A percentile compares a stretch with the other conserved stretches of the same genome.
phyloP scores from a whole-genome alignment of 495 filamentous ascomycete species.

The Podospora anserina region DNA sequence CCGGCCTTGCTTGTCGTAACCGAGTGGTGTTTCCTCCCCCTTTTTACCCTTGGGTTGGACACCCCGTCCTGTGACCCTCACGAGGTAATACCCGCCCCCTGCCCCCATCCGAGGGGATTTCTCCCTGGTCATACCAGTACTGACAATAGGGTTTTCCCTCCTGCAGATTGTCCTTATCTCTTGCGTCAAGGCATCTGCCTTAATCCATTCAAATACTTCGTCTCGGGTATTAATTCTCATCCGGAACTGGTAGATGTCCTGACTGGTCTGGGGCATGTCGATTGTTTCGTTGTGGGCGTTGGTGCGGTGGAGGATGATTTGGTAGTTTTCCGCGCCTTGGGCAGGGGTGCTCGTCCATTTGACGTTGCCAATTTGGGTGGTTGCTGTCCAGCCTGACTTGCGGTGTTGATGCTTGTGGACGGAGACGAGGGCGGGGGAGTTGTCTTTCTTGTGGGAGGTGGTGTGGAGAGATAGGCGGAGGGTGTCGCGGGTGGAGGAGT shows the following conservation, averaged over 20 bases:
- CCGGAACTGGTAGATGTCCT: neutral
- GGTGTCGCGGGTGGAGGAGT: neutral
- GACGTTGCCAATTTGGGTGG: neutral
- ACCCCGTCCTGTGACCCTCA: neutral
- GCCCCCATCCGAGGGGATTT: neutral
- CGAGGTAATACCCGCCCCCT: neutral
- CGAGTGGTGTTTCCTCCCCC: neutral
- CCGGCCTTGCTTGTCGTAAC: neutral
- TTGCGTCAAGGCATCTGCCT: neutral
- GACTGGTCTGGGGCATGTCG: neutral
- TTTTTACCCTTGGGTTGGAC: neutral
- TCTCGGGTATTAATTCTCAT: neutral
- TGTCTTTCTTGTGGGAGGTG: neutral
- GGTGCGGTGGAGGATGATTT: neutral
- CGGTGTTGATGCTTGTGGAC: neutral
- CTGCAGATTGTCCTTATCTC: constrained; percentile 1
- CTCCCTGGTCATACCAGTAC: neutral
- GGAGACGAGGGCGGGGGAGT: constrained; percentile 1
- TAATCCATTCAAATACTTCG: constrained; percentile 1
- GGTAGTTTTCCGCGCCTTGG: neutral
- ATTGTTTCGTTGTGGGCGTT: neutral
- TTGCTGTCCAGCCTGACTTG: neutral
- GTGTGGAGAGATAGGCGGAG: neutral
- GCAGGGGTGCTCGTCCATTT: neutral
- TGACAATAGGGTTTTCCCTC: neutral